Evolutionary conservation across 139 green algal genomes (phyloP), one percentile per base, ranked within the genome.

Genomic region (Nannochloris sp.): DNA sequence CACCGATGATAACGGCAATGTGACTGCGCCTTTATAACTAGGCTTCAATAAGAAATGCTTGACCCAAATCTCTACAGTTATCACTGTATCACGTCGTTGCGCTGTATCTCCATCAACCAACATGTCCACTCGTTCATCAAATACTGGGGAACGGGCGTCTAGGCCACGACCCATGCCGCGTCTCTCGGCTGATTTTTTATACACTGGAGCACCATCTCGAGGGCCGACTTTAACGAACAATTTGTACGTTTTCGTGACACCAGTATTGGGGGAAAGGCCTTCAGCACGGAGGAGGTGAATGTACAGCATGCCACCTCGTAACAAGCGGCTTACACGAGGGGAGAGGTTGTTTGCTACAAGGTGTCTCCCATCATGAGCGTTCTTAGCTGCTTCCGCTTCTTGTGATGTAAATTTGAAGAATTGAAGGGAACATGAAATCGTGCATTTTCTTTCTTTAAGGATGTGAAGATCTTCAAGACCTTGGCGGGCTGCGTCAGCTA

Each of bases 81-180:
- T 29, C 27, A 64, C 30, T 5, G 51, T 9, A 13, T 70, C 65
- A 2, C 14, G 15, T 24, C 33, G 19, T 23, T 15, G 48, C 23
- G 65, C 60, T 34, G 19, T 35, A 38, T 55, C 53, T 27, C 45
- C 51, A 14, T 72, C 64, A n/a, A 78, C 23, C 3, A 73, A 37
- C 7, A 78, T 32, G 42, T 78, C 71, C 0, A 78, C 15, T 9
- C 14, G 58, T 34, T 73, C 46, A 4, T 73, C 71, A 61, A 78
- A 78, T 24, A 78, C 48, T 10, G 71, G 71, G 33, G 65, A 48
- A 38, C 29, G n/a, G 1, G n/a, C 15, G 45, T 73, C 34, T 15
- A 61, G 51, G 25, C 29, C 19, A 29, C 6, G 51, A 45, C 48
- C 57, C 36, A 32, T 33, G 25, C 66, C 61, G 8, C 39, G 53